A percentile compares a stretch with the other conserved stretches of the same genome.
Evolutionary conservation across 305 asterid genomes (phyloP).

Genomic region (Solanum hybrid): DNA sequence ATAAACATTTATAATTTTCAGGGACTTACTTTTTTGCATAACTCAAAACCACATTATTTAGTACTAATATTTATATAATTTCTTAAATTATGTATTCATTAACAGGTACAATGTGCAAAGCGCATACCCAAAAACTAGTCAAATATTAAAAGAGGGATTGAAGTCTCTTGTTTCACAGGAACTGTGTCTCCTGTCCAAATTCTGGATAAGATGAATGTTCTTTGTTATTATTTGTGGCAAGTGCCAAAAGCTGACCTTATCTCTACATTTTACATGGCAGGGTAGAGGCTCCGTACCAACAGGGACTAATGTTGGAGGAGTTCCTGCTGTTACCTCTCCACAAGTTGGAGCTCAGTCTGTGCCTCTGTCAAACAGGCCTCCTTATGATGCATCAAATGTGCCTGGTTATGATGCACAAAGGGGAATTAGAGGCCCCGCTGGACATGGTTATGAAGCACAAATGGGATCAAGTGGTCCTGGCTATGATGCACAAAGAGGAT

Average conservation of each 20-base stretch:
- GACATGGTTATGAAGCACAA: slow-evolving; percentile 35
- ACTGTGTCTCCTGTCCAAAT: not conserved
- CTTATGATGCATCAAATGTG: slow-evolving; percentile 30
- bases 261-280: slow-evolving; percentile 23
- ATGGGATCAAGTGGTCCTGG: slow-evolving; percentile 26
- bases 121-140: not conserved
- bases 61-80: not conserved
- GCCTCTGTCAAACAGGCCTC: slow-evolving; percentile 28
- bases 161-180: not conserved
- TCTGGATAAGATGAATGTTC: not conserved
- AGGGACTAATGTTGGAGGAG: slow-evolving; percentile 33
- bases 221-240: not conserved
- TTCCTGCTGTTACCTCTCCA: slow-evolving; percentile 32
- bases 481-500: slow-evolving; percentile 35
- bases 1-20: not conserved
- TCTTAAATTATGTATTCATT: not conserved
- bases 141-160: not conserved
- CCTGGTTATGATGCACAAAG: slow-evolving; percentile 37
- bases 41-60: not conserved
- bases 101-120: not conserved
- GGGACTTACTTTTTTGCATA: not conserved
- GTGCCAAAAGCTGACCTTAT: not conserved
- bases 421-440: slow-evolving; percentile 39
- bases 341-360: slow-evolving; percentile 40
- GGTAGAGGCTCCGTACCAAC: slow-evolving; percentile 43